phyloP scores from a whole-genome alignment of 2,329 filamentous ascomycete genomes.

The Verticillium nubilum region DNA sequence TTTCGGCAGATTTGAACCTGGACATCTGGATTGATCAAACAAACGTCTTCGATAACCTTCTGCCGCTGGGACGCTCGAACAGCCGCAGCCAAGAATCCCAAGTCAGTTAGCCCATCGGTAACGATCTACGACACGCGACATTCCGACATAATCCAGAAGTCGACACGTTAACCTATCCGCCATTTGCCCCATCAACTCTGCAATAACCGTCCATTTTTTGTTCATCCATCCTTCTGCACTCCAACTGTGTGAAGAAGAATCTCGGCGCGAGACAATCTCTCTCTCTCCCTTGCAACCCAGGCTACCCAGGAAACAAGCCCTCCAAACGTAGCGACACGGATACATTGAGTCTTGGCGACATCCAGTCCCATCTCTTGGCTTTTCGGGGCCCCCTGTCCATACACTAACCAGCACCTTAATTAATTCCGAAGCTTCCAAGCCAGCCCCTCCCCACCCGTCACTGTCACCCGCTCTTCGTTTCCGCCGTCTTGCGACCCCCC shows the following conservation, averaged over 20 bases:
- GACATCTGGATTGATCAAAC: too few relatives aligned
- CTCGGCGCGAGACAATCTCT: neutral
- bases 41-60: too few relatives aligned
- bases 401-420: slow-evolving; percentile 2
- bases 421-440: neutral
- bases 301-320: neutral
- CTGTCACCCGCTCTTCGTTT: neutral
- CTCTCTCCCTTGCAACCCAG: neutral
- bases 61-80: too few relatives aligned
- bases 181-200: too few relatives aligned
- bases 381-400: neutral
- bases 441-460: neutral
- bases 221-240: too few relatives aligned
- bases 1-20: neutral
- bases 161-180: too few relatives aligned
- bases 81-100: neutral
- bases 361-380: slow-evolving; percentile 3
- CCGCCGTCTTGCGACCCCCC: neutral
- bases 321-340: neutral
- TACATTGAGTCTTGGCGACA: neutral
- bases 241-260: too few relatives aligned
- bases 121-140: neutral
- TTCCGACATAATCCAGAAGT: neutral
- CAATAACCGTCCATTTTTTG: too few relatives aligned
- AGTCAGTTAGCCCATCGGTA: neutral